Evolutionary conservation across 176 grass and related monocot genomes (phyloP).

Genomic region (Aegilops sharonensis): DNA sequence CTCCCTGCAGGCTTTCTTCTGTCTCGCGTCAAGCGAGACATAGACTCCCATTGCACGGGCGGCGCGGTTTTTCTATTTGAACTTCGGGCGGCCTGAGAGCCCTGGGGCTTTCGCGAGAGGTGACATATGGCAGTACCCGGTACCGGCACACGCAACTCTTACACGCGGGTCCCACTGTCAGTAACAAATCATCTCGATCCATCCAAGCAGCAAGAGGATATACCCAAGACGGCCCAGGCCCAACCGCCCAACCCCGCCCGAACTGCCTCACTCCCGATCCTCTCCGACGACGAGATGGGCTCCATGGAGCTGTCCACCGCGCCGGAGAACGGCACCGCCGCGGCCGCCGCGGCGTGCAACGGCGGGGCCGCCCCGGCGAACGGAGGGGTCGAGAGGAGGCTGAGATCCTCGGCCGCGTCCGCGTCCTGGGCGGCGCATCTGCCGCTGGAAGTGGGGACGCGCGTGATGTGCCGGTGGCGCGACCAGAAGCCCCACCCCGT

Average conservation of each 20-base stretch:
- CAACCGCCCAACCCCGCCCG: constrained; percentile 12
- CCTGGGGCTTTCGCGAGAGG: no score
- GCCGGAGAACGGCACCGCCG: constrained; percentile 57
- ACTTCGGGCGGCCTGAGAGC: background rate
- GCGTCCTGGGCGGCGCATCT: constrained; percentile 29
- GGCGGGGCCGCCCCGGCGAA: constrained; percentile 40
- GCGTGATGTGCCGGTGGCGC: constrained; percentile 97
- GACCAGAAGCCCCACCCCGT: constrained; percentile 96
- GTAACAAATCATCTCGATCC: background rate
- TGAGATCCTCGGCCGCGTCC: constrained; percentile 34
- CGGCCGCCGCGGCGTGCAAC: constrained; percentile 42
- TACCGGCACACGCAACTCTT: background rate
- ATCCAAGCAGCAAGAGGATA: background rate
- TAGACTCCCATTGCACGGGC: no score
- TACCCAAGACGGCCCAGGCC: constrained; percentile 24
- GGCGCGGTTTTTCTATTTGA: background rate
- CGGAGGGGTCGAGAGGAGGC: constrained; percentile 50
- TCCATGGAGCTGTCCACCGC: constrained; percentile 71
- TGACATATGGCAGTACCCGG: background rate
- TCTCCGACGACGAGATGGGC: constrained; percentile 61
- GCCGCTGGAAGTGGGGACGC: constrained; percentile 90
- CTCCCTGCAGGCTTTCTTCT: no score
- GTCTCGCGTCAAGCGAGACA: no score
- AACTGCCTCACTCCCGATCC: constrained; percentile 3
- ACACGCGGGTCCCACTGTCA: background rate